Base-by-base conservation (phyloP, 306 rosid genomes). In the Quercus robur region DNA sequence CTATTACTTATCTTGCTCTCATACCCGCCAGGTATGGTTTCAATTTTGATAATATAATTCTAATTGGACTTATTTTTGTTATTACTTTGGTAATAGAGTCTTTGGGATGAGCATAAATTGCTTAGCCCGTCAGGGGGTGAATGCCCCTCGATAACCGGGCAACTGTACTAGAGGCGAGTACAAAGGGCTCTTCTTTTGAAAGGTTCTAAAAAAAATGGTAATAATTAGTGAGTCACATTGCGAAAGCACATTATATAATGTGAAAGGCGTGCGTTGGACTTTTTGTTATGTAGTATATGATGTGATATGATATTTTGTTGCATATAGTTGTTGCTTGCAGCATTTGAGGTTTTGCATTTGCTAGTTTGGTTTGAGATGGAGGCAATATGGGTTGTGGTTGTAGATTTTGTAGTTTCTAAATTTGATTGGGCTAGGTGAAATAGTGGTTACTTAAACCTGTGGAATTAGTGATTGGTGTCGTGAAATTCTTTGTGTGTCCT, bases 1-100 rank as follows among this genome's bases (percentile, higher is more conserved):
- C 88, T 46, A 56, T 90, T 75, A 10, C 78, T 54, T 94, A 92
- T 76, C 88, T 94, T 56, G 96, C 98, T 44, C 98, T 94, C 81
- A 92, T 94, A 85, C 98, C 98, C 77, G 93, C 98, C 84, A 90
- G 91, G 97, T 41, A 41, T 41, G 46, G 11, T 41, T 41, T 41
- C 46, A 41, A 41, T 41, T 41, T 41, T 41, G 46, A 41, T 41
- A 41, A 41, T 8, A 8, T 8, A 41, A 41, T 41, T 8, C 1
- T 41, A 41, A 7, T 41, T 41, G 3, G 46, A 41, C 3, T 41
- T 41, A 7, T 41, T 41, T 41, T 41, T 41, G 46, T 38, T 6
- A 38, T 38, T 38, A 38, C 44, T 6, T 38, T 38, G 44, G 44
- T 38, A 38, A 38, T 38, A 6, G 44, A 38, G 10, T 6, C 44